Evolutionary conservation across 2,329 filamentous ascomycete species (phyloP), one percentile per base, ranked within the genome.

Genomic region (Fusarium torulosum): DNA sequence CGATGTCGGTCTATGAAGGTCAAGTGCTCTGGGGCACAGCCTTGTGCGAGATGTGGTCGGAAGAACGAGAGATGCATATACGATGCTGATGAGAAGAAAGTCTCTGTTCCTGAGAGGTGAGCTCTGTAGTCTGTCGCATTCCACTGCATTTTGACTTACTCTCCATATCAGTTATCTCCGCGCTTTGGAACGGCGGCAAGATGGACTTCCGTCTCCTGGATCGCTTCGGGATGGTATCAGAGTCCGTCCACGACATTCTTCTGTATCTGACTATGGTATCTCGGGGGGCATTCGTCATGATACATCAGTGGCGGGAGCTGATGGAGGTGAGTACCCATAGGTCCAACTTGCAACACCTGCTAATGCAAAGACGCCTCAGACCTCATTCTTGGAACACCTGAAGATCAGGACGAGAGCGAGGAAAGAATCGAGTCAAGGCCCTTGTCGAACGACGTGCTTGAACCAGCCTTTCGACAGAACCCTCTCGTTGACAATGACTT

Each of bases 1-100:
- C 53, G 71, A 71, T 73, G 71, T 43, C 71, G 71, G 35, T 70
- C 67, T 31, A 73, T 73, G 71, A 73, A 73, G 25, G 71, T 73
- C 50, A 73, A 74, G 47, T 73, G 71, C 20, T 73, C 71, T 5
- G 71, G 71, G 5, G 31, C 60, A 9, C 70, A 74, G 31, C 71
- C 71, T 7, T 73, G 71, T 52, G 47, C 68, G n/a, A 50, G 71
- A 14, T 73, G 71, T 60, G 65, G 63, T 11, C 63, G 71, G 0
- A 73, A 72, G 58, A 71, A 71, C 11, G 67, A 71, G 17, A 56
- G 27, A 29, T 73, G 71, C 43, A 43, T 72, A 19, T 73, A 71
- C 29, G 69, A 72, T 33, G 55, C 49, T 1, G 69, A 70, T 4
- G 71, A 73, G 21, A 73, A 64, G n/a, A 72, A 73, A 4, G 58